Evolutionary conservation across 1,139 yeast genomes (phyloP), one percentile per base, ranked within the genome.

Genomic region (Saccharomyces hybrid): DNA sequence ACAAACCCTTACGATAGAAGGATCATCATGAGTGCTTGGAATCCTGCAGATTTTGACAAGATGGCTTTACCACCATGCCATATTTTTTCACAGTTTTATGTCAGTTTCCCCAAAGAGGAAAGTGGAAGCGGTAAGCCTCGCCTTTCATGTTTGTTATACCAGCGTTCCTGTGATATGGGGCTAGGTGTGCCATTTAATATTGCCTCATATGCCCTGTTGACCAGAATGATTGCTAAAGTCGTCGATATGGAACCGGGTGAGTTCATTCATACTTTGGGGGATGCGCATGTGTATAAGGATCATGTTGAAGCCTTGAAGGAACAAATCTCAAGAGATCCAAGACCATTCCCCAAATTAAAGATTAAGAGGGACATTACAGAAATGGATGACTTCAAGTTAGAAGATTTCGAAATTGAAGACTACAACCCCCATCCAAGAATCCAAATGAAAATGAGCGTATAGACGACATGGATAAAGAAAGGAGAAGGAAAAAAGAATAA

Each of bases 21-120:
- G 68, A 89, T 93, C 63, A 90, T 93, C 57, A 74, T 93, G 81
- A 85, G 95, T 50, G 99, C 99, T 0, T 93, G 99, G 99, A 93
- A 93, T 67, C 99, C 99, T 2, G 89, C 96, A 1, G 99, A 91
- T 65, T 88, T 93, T 69, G 78, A 82, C 52, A 77, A 83, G 60
- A 93, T 93, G 99, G 99, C 99, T 0, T 78, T 93, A 54, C 99
- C 99, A 16, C 99, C 99, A 32, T 93, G 99, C 67, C 99, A 93
- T 70, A 95, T 95, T 38, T 88, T 93, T 68, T 86, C 96, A 56
- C 99, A 93, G 70, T 93, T 93, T 70, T 93, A 88, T 68, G 99
- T 93, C 44, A 86, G 80, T 62, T 86, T 86, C 73, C 95, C 95
- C 1, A 73, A 76, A 56, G 74, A 75, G 11, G 60, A 61, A 34